phyloP scores from a whole-genome alignment of 2,329 filamentous ascomycete genomes.

The Rugonectria rugulosa region DNA sequence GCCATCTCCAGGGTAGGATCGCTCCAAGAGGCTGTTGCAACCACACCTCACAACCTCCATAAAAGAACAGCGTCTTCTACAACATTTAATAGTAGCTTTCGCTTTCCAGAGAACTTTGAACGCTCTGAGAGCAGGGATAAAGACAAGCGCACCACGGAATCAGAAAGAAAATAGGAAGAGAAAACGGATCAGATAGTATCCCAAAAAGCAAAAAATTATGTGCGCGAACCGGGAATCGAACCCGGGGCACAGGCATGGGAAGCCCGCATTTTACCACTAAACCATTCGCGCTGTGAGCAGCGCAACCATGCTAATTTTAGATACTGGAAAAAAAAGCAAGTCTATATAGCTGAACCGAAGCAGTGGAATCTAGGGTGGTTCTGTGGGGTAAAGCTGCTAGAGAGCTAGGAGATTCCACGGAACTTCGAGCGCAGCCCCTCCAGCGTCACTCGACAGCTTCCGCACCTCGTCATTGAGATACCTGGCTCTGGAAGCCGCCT shows the following conservation, averaged over 20 bases:
- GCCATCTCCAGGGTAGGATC: no score
- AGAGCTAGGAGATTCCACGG: slow-evolving; percentile 3
- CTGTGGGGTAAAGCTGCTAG: slow-evolving; percentile 7
- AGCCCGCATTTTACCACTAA: slow-evolving; percentile 50
- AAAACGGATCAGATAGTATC: no score
- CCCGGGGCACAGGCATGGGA: slow-evolving; percentile 48
- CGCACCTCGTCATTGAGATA: slow-evolving; percentile 1
- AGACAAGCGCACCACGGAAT: no score
- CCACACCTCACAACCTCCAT: no score
- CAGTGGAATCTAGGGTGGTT: neutral
- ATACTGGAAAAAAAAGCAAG: neutral
- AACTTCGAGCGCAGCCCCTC: slow-evolving; percentile 12
- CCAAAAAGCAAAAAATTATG: slow-evolving; percentile 13
- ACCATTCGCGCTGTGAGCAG: slow-evolving; percentile 42
- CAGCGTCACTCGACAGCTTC: slow-evolving; percentile 2
- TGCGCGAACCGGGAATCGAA: slow-evolving; percentile 48
- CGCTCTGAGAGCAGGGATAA: no score
- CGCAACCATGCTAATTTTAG: slow-evolving; percentile 22
- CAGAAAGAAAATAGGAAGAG: neutral
- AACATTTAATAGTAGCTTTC: no score
- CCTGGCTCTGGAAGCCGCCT: neutral
- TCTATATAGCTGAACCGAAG: neutral
- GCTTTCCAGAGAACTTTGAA: no score
- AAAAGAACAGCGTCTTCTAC: no score
- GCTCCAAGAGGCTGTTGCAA: no score